A percentile compares a stretch with the other conserved stretches of the same genome.
phyloP scores from a whole-genome alignment of 768 basidiomycete species.

The Phanerochaete carnosa region DNA sequence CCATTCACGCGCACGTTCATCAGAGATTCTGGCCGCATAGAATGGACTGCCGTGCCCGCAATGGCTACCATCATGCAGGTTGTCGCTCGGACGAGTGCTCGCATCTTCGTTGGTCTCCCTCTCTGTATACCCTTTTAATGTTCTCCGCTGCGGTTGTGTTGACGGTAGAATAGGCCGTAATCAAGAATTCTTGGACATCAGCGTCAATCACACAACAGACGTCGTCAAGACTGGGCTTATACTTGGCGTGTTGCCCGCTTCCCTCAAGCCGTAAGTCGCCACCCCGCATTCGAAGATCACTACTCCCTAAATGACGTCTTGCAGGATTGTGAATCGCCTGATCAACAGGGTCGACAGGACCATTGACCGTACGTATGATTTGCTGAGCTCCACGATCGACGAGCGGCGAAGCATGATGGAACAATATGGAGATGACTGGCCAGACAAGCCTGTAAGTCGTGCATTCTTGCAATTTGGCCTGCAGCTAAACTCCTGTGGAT shows the following conservation, averaged over 20 bases:
- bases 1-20: background rate
- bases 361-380: no score
- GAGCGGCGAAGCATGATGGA: slow-evolving; percentile 11
- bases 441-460: slow-evolving; percentile 7
- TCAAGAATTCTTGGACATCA: slow-evolving; percentile 32
- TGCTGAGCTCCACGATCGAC: slow-evolving; percentile 10
- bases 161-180: slow-evolving; percentile 39
- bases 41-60: slow-evolving; percentile 22
- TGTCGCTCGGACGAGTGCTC: slow-evolving; percentile 26
- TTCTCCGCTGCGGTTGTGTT: no score
- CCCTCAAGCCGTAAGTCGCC: slow-evolving; percentile 29
- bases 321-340: no score
- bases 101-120: slow-evolving; percentile 33
- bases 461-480: background rate
- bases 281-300: no score
- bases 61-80: slow-evolving; percentile 23
- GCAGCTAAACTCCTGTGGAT: background rate
- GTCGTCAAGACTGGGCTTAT: slow-evolving; percentile 19
- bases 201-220: slow-evolving; percentile 28
- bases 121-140: no score
- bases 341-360: no score
- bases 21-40: slow-evolving; percentile 1
- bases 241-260: slow-evolving; percentile 28
- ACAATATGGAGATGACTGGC: slow-evolving; percentile 7
- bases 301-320: no score